Conservation (phyloP, 345 rosid species). For the Eucalyptus polyanthemos region DNA sequence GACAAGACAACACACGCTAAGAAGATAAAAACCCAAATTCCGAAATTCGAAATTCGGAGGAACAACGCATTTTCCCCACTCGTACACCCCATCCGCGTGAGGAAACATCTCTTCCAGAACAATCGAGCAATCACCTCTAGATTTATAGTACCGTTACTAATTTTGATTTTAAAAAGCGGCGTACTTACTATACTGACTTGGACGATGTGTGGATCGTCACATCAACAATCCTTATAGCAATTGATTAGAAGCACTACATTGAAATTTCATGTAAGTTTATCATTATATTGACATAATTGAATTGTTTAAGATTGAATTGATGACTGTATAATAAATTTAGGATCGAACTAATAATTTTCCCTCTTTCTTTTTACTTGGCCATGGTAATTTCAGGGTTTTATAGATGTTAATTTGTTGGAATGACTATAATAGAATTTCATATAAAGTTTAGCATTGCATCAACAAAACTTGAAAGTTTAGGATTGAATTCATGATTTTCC, state of each 20-base stretch:
- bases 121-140: too few relatives aligned
- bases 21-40: background rate
- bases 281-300: background rate
- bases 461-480: background rate
- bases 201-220: background rate
- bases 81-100: background rate
- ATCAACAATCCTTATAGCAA: background rate
- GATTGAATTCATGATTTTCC: background rate
- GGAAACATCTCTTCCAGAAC: too few relatives aligned
- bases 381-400: background rate
- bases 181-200: background rate
- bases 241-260: background rate
- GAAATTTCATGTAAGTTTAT: background rate
- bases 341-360: background rate
- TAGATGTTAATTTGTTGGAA: too few relatives aligned
- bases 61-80: background rate
- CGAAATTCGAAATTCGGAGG: background rate
- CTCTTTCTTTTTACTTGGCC: background rate
- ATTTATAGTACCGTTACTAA: too few relatives aligned
- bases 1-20: background rate
- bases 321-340: fast-evolving
- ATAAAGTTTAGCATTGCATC: too few relatives aligned
- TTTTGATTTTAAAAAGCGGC: too few relatives aligned
- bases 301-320: background rate
- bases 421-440: too few relatives aligned